Percentiles rank a stretch among this genome's conserved stretches.
Conservation (phyloP, 441 rosid species). For the Aleurites moluccanus region DNA sequence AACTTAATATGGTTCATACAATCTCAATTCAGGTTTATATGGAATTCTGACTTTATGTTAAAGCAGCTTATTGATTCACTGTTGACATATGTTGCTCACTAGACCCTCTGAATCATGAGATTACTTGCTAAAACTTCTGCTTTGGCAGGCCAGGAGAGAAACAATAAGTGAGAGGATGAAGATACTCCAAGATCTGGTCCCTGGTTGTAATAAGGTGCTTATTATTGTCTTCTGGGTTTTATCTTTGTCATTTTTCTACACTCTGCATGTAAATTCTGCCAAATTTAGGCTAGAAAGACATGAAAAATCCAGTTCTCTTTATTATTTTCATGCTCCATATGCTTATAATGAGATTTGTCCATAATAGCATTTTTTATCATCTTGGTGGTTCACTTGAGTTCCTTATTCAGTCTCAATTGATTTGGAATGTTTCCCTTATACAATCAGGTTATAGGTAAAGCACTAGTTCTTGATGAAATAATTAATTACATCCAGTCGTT, state of each 20-base stretch:
- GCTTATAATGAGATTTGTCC: conserved; percentile 1
- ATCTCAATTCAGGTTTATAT: conserved; percentile 1
- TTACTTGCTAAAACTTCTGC: conserved; percentile 8
- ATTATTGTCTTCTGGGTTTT: neutral
- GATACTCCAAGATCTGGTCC: conserved; percentile 80
- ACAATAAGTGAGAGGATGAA: conserved; percentile 92
- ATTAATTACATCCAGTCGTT: conserved; percentile 84
- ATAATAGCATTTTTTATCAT: neutral
- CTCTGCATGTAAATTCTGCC: neutral
- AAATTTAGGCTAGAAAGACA: neutral
- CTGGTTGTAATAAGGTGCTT: conserved; percentile 82
- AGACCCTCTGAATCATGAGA: neutral
- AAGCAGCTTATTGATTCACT: neutral
- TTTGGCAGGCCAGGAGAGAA: conserved; percentile 78
- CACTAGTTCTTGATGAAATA: conserved; percentile 83
- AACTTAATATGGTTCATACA: neutral
- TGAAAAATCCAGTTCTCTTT: neutral
- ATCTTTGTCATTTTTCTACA: neutral
- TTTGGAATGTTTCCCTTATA: neutral
- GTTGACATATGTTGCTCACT: neutral
- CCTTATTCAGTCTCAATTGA: conserved; percentile 6
- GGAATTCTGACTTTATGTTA: neutral
- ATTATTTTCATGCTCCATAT: neutral
- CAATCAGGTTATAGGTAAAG: conserved; percentile 81
- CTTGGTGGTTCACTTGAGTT: neutral